Conservation (phyloP, 352 stramenopile species). For the Phytophthora sp. region DNA sequence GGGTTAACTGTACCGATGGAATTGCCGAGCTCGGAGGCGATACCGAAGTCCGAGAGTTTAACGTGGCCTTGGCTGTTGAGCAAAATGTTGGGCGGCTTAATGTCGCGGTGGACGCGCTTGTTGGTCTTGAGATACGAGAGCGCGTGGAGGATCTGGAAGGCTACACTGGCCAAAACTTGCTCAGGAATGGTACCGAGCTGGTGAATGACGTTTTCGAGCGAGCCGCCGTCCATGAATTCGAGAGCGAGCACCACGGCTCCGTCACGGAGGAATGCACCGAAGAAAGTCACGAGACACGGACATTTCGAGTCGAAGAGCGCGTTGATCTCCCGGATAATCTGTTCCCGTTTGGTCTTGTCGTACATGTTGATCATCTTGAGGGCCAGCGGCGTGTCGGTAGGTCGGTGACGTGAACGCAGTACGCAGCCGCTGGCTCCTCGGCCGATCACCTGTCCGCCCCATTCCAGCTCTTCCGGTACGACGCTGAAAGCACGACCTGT, state of each 20-base stretch:
- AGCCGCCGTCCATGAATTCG: slow-evolving; percentile 95
- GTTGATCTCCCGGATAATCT: slow-evolving; percentile 91
- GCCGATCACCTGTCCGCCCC: slow-evolving; percentile 75
- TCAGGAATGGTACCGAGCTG: slow-evolving; percentile 88
- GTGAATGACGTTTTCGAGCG: slow-evolving; percentile 89
- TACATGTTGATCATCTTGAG: slow-evolving; percentile 92
- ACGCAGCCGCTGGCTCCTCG: slow-evolving; percentile 76
- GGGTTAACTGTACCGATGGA: slow-evolving; percentile 61
- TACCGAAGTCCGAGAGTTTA: slow-evolving; percentile 98
- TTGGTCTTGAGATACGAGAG: slow-evolving; percentile 95
- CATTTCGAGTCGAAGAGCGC: slow-evolving; percentile 87
- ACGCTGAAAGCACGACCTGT: slow-evolving; percentile 83
- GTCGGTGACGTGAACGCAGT: slow-evolving; percentile 66
- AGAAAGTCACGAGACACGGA: slow-evolving; percentile 90
- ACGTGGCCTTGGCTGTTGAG: slow-evolving; percentile 91
- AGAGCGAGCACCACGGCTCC: slow-evolving; percentile 90
- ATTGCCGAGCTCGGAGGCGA: slow-evolving; percentile 87
- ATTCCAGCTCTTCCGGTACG: slow-evolving; percentile 80
- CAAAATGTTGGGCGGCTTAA: slow-evolving; percentile 97
- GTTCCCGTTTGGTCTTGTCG: slow-evolving; percentile 84
- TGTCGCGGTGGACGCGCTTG: slow-evolving; percentile 93
- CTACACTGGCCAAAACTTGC: slow-evolving; percentile 86
- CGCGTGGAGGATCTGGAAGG: slow-evolving; percentile 95
- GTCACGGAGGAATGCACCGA: slow-evolving; percentile 90
- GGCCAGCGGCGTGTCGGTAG: slow-evolving; percentile 78